Base-by-base conservation (phyloP, 2,329 filamentous ascomycete species). In the Monilinia vaccinii-corymbosi region DNA sequence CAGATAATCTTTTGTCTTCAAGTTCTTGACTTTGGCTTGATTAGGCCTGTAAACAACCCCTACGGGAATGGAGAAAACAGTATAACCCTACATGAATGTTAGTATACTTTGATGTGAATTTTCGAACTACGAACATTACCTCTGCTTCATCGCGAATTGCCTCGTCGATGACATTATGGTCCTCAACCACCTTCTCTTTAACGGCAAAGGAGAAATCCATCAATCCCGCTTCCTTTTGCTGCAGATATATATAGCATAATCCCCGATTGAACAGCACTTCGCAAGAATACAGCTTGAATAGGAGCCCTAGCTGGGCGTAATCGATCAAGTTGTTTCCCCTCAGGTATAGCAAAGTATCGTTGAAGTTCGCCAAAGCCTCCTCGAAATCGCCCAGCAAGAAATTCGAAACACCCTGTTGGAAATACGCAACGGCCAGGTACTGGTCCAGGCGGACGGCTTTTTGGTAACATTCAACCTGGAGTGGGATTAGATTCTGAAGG, bases 131-230 rank as follows among this genome's bases (percentile, higher is more conserved):
- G 32, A 11, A 40, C 79, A 64, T 36, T 79, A 94, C 91, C 81
- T 97, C 91, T 62, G 94, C 94, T 70, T 92, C 86, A 73, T 97
- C 94, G 58, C 83, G 80, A 66, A 99, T 97, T 5, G 94, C 94
- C 74, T 99, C 94, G 70, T 99, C 92, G 66, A 99, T 99, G 64
- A 99, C 94, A 72, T 96, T 90, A 76, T 99, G 94, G 69, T 97
- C 93, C 58, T 93, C 87, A 1, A 96, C 92, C 51, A 94, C 89
- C 78, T 97, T 97, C 75, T 97, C 94, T 74, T 96, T 94, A 31
- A 90, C 89, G 0, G 94, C 94, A 71, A 88, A 97, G 23, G 84
- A 81, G 68, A 99, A 78, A 77, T 99, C 94, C 73, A 94, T 87
- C 81, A 99, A 83, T 67, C 94, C 94, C 1, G 88, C 84, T 14